phyloP scores from a whole-genome alignment of 768 basidiomycete species.

The Rhizopogon vesiculosus region DNA sequence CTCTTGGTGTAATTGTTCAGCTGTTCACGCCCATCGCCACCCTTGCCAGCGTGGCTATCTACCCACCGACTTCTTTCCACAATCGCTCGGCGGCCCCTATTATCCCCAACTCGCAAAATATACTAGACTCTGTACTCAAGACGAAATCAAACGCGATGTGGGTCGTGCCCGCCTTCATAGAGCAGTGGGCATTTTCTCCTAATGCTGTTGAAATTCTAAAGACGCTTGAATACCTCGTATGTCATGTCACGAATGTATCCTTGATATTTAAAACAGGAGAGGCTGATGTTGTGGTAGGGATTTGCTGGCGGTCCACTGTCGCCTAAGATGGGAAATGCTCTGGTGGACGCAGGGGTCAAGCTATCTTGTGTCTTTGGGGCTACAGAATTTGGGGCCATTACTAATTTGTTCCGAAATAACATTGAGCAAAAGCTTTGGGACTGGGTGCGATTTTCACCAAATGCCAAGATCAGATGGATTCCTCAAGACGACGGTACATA shows the following conservation, averaged over 20 bases:
- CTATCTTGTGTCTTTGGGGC: conserved; percentile 31
- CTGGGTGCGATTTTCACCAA: conserved; percentile 23
- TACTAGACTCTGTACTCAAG: conserved; percentile 11
- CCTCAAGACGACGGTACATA: conserved; percentile 32
- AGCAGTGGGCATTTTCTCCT: conserved; percentile 15
- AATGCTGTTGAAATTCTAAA: conserved; percentile 13
- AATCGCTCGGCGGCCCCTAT: conserved; percentile 13
- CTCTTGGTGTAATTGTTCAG: conserved; percentile 12
- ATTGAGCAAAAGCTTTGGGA: conserved; percentile 29
- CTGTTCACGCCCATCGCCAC: conserved; percentile 9
- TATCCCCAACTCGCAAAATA: conserved; percentile 15
- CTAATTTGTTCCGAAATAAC: conserved; percentile 3
- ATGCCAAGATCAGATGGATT: conserved; percentile 26
- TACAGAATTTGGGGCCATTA: conserved; percentile 30
- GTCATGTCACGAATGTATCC: neutral
- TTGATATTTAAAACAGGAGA: neutral
- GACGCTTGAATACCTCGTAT: conserved; percentile 16
- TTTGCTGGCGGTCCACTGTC: conserved; percentile 35
- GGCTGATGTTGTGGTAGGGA: conserved; percentile 12
- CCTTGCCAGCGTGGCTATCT: conserved; percentile 11
- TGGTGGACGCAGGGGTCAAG: conserved; percentile 31
- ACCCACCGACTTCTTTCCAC: conserved; percentile 14
- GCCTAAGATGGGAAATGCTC: conserved; percentile 28
- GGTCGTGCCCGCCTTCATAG: conserved; percentile 18
- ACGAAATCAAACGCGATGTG: conserved; percentile 13